These are phyloP conservation scores for Boletus sp. DNA, from an alignment of 768 basidiomycete species.

Conservation along the genomic window DNA sequence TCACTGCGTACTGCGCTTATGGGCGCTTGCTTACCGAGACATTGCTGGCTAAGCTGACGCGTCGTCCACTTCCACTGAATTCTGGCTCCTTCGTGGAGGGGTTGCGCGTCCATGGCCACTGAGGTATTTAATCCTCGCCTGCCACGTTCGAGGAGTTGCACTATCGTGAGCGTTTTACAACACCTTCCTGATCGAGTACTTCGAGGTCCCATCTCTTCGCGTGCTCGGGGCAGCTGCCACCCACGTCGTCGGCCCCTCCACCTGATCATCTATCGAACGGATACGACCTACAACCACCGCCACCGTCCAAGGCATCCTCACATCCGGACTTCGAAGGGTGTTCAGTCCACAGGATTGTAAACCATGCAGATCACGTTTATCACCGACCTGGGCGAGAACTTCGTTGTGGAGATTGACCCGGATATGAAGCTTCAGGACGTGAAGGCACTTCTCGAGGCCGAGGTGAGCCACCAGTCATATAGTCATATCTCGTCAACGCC, in stretches of 20 bases:
- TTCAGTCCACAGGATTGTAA: background rate
- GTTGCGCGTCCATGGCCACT: conserved; percentile 14
- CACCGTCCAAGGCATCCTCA: background rate
- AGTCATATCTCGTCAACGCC: background rate
- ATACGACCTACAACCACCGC: background rate
- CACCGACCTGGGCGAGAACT: conserved; percentile 62
- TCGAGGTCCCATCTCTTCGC: conserved; percentile 1
- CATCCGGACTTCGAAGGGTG: background rate
- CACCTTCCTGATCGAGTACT: conserved; percentile 28
- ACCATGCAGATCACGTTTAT: conserved; percentile 72
- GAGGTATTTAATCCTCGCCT: conserved; percentile 14
- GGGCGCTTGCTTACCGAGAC: conserved; percentile 12
- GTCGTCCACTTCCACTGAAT: conserved; percentile 18
- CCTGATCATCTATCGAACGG: conserved; percentile 2
- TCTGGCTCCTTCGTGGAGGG: conserved; percentile 21
- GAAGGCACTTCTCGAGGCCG: conserved; percentile 90
- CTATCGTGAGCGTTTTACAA: conserved; percentile 1
- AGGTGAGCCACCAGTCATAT: conserved; percentile 53
- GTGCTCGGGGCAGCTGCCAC: background rate
- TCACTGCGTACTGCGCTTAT: background rate
- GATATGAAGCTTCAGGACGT: conserved; percentile 91
- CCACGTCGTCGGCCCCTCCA: background rate
- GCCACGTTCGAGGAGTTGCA: background rate
- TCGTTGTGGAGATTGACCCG: conserved; percentile 79
- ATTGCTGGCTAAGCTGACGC: conserved; percentile 10